phyloP scores from a whole-genome alignment of 2,329 filamentous ascomycete species.

The Diplodia corticola region DNA sequence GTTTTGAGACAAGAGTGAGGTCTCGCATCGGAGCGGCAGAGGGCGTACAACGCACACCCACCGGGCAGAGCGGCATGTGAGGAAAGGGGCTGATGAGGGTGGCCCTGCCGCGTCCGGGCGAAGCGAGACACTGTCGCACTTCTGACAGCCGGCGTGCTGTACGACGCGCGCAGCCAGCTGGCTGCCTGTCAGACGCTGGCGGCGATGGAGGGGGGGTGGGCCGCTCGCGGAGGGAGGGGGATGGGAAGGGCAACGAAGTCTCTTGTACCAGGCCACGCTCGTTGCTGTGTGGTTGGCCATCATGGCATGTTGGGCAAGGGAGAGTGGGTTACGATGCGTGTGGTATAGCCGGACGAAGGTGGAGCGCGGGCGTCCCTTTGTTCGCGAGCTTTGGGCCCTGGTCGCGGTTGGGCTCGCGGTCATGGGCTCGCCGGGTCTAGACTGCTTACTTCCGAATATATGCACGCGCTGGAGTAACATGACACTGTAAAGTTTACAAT shows the following conservation, averaged over 20 bases:
- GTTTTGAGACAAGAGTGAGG: constrained; percentile 8
- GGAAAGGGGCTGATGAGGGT: background rate
- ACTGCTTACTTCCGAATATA: too few relatives aligned
- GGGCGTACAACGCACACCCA: background rate
- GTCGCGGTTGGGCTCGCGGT: too few relatives aligned
- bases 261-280: background rate
- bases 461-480: too few relatives aligned
- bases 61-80: background rate
- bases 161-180: background rate
- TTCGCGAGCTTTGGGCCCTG: too few relatives aligned
- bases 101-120: background rate
- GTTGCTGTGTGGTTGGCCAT: too few relatives aligned
- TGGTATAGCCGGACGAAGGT: too few relatives aligned
- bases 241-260: background rate
- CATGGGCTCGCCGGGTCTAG: too few relatives aligned
- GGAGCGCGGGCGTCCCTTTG: too few relatives aligned
- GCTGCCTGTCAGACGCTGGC: constrained; percentile 8
- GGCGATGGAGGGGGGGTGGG: background rate
- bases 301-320: too few relatives aligned
- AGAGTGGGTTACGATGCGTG: too few relatives aligned
- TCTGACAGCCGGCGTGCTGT: constrained; percentile 15
- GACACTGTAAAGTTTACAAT: too few relatives aligned
- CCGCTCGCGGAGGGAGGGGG: background rate
- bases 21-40: background rate
- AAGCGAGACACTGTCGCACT: constrained; percentile 17